Percentiles rank a stretch among this genome's conserved stretches.
Evolutionary conservation across 2,329 filamentous ascomycete species (phyloP).

Genomic region (Colletotrichum orbiculare): DNA sequence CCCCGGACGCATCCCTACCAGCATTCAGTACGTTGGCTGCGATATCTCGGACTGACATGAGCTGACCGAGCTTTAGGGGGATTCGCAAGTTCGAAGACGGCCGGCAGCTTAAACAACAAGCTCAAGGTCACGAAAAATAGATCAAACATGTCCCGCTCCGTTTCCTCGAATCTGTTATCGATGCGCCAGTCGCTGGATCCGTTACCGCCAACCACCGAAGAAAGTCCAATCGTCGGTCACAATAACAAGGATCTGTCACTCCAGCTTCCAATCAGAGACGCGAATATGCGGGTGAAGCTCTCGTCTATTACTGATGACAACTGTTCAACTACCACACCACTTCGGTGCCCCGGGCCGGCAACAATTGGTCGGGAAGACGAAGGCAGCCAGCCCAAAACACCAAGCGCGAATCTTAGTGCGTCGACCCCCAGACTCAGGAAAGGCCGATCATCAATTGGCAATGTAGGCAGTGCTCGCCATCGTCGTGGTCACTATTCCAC

Average conservation of each 20-base stretch:
- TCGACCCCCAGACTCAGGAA: no score
- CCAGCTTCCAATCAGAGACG: not conserved
- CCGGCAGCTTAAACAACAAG: slow-evolving; percentile 21
- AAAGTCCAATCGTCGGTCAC: slow-evolving; percentile 37
- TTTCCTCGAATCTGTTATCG: slow-evolving; percentile 29
- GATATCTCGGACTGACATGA: slow-evolving; percentile 19
- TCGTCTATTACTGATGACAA: no score
- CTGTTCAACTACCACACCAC: no score
- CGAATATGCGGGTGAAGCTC: no score
- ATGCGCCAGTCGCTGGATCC: slow-evolving; percentile 35
- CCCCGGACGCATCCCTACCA: slow-evolving; percentile 49
- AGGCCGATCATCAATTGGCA: not conserved
- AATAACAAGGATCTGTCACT: not conserved
- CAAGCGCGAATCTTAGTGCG: no score
- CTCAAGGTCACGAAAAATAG: slow-evolving; percentile 35
- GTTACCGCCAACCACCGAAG: slow-evolving; percentile 46
- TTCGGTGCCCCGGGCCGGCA: not conserved
- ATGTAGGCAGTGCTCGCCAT: not conserved
- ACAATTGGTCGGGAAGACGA: not conserved
- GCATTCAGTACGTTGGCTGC: slow-evolving; percentile 40
- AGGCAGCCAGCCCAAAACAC: no score
- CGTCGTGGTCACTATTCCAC: not conserved
- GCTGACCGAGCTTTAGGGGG: slow-evolving; percentile 14
- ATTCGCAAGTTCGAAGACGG: slow-evolving; percentile 9
- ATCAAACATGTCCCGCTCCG: slow-evolving; percentile 37